A percentile compares a stretch with the other conserved stretches of the same genome.
Conservation (phyloP, 164 flowering plant species). For the Magnolia sinica region DNA sequence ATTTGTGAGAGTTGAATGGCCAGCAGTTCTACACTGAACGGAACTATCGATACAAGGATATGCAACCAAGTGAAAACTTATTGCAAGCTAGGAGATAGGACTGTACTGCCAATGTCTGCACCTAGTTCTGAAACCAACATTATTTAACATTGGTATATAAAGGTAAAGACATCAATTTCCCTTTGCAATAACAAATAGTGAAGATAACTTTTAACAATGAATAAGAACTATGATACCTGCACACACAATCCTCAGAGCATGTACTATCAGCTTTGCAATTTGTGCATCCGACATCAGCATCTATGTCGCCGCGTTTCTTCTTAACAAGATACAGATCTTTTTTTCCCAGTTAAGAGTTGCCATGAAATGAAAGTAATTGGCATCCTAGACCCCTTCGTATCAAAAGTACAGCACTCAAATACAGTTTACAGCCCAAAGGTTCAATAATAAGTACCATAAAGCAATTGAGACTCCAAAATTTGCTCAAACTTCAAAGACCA, state of each 20-base stretch:
- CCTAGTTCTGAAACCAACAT: not conserved
- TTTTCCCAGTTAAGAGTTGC: conserved; percentile 35
- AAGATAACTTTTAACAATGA: not conserved
- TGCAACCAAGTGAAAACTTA: no score
- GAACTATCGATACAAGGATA: no score
- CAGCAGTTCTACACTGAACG: no score
- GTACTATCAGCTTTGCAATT: conserved; percentile 41
- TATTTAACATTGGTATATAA: not conserved
- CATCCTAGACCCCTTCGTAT: not conserved
- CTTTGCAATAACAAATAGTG: not conserved
- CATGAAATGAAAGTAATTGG: conserved; percentile 2
- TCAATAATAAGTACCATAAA: not conserved
- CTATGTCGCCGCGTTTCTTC: conserved; percentile 65
- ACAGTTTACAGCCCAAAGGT: not conserved
- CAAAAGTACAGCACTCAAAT: not conserved
- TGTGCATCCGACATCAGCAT: conserved; percentile 71
- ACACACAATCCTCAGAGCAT: conserved; percentile 77
- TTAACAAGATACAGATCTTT: conserved; percentile 82
- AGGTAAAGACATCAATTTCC: not conserved
- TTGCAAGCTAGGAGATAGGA: no score
- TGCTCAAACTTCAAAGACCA: not conserved
- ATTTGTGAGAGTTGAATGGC: no score
- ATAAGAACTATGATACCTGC: conserved; percentile 54
- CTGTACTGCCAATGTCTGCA: not conserved
- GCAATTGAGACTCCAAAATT: not conserved